Evolutionary conservation across 2,329 filamentous ascomycete genomes (phyloP).

Genomic region (Stagonosporopsis tanaceti): DNA sequence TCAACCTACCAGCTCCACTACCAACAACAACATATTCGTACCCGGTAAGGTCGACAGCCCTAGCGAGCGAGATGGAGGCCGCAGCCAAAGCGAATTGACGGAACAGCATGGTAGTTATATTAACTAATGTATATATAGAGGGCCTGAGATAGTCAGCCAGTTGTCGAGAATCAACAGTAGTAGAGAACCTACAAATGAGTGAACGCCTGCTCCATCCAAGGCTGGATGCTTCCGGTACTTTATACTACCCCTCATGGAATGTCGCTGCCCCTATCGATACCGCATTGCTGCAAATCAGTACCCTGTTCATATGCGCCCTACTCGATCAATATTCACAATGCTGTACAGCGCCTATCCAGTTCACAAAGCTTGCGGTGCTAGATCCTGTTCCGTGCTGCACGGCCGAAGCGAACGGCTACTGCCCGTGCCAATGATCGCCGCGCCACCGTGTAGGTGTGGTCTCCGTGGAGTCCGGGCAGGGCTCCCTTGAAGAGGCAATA

Average conservation of each 20-base stretch:
- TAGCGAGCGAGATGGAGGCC: constrained; percentile 32
- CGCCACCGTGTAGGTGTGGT: neutral
- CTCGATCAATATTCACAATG: constrained; percentile 11
- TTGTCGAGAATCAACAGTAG: neutral
- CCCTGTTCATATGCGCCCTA: constrained; percentile 5
- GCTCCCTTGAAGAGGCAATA: constrained; percentile 15
- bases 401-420: constrained; percentile 15
- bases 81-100: constrained; percentile 29
- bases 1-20: constrained; percentile 49
- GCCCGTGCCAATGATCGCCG: constrained; percentile 19
- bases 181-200: constrained; percentile 15
- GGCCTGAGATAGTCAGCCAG: constrained; percentile 20
- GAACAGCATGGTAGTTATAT: constrained; percentile 33
- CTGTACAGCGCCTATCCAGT: constrained; percentile 4
- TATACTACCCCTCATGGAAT: constrained; percentile 16
- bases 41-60: constrained; percentile 40
- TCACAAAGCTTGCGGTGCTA: constrained; percentile 16
- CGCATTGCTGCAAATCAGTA: constrained; percentile 5
- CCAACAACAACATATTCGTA: constrained; percentile 72
- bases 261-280: constrained; percentile 11
- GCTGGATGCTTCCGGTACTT: constrained; percentile 1
- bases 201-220: constrained; percentile 13
- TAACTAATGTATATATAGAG: constrained; percentile 9
- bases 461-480: constrained; percentile 1
- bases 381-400: constrained; percentile 8